phyloP scores from a whole-genome alignment of 2,329 filamentous ascomycete species.

The Meredithiella fracta region DNA sequence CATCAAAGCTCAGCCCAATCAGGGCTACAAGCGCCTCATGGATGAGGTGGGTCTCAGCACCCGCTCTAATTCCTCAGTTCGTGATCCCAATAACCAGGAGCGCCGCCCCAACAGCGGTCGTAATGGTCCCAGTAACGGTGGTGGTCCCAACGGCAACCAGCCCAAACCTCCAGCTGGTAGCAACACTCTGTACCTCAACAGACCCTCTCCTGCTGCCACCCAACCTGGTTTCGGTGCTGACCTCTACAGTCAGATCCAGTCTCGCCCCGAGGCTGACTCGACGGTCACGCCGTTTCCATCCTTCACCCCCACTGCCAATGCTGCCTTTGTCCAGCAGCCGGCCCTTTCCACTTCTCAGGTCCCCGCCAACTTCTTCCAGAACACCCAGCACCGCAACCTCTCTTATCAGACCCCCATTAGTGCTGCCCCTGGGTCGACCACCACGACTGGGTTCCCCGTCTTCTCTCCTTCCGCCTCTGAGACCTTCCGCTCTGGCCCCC shows the following conservation, averaged over 20 bases:
- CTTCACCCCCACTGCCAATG: constrained; percentile 32
- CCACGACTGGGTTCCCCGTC: constrained; percentile 26
- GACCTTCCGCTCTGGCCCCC: constrained; percentile 40
- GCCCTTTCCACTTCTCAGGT: constrained; percentile 28
- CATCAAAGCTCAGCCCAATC: constrained; percentile 82
- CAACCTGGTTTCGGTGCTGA: constrained; percentile 29
- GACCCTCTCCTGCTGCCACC: constrained; percentile 18
- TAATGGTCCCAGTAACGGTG: constrained; percentile 28
- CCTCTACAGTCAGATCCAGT: constrained; percentile 33
- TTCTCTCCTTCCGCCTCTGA: constrained; percentile 27
- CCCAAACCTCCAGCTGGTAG: background rate
- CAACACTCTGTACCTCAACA: constrained; percentile 36
- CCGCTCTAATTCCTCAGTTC: constrained; percentile 28
- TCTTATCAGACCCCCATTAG: constrained; percentile 37
- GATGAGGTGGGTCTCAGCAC: constrained; percentile 88
- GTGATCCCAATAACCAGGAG: constrained; percentile 31
- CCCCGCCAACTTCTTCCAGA: constrained; percentile 36
- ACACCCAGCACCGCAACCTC: constrained; percentile 36
- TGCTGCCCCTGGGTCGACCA: constrained; percentile 29
- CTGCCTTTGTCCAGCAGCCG: constrained; percentile 32
- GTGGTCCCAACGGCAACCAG: constrained; percentile 21
- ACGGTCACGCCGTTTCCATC: constrained; percentile 31
- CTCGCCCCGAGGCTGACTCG: constrained; percentile 30
- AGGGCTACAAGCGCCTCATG: constrained; percentile 97
- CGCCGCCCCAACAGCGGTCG: constrained; percentile 41